These are phyloP conservation scores for Cladosporium phlei DNA, from an alignment of 2,329 filamentous ascomycete species.

Conservation along the genomic window DNA sequence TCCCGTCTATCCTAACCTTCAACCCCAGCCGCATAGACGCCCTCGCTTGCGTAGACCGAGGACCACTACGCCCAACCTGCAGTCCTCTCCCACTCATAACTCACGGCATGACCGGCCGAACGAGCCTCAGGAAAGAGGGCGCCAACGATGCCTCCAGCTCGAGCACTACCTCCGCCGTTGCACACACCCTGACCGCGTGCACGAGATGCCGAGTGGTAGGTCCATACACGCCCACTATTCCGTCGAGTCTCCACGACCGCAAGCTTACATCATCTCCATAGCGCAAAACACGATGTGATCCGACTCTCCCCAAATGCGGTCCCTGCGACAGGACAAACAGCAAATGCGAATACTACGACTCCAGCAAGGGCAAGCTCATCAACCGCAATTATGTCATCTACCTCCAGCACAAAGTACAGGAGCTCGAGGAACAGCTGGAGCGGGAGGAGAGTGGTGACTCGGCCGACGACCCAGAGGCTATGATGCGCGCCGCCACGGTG, in stretches of 20 bases:
- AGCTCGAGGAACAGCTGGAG: constrained; percentile 74
- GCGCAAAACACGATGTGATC: constrained; percentile 96
- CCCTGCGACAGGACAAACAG: constrained; percentile 91
- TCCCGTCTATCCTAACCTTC: no score
- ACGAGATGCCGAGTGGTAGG: constrained; percentile 73
- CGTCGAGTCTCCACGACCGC: not conserved
- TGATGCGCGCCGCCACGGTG: constrained; percentile 81
- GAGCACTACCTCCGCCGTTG: constrained; percentile 42
- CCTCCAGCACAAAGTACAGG: constrained; percentile 78
- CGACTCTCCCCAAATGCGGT: constrained; percentile 81
- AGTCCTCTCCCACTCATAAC: constrained; percentile 3
- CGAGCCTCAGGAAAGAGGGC: constrained; percentile 15
- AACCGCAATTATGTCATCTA: constrained; percentile 88
- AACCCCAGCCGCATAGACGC: no score
- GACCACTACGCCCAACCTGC: no score
- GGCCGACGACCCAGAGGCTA: constrained; percentile 69
- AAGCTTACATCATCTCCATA: constrained; percentile 38
- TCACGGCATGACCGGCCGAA: constrained; percentile 13
- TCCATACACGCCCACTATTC: constrained; percentile 16
- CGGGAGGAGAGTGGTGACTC: constrained; percentile 73
- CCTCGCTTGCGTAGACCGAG: no score
- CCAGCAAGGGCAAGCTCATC: constrained; percentile 77
- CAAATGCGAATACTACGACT: constrained; percentile 92
- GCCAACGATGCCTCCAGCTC: constrained; percentile 7
- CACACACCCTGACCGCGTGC: constrained; percentile 75